Base-by-base conservation (phyloP, 2,329 filamentous ascomycete genomes). In the Cladosporium sp. region DNA sequence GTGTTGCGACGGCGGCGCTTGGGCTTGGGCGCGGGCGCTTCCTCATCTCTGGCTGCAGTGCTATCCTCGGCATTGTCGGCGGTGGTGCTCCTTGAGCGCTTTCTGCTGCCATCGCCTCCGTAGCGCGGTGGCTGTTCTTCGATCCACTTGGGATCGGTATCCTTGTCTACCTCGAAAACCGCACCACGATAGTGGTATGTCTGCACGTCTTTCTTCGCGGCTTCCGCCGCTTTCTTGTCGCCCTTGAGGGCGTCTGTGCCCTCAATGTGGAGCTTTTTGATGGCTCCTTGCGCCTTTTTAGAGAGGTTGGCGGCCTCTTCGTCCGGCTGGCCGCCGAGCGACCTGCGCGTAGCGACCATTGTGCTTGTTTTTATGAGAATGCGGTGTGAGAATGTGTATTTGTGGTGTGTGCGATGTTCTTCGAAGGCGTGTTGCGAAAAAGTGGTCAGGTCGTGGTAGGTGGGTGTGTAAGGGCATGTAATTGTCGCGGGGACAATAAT, bases 141-240 rank as follows among this genome's bases (percentile, higher is more conserved):
- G 16, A 53, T 35, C 51, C 51, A 53, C 7, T 27, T 35, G 12
- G 35, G 18, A 20, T 38, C 32, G 19, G 51, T 53, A n/a, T 45
- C 40, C 22, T 43, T 41, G 30, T 53, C 51, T 35, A 32, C 25
- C 25, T 29, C 47, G 38, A 50, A 53, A 15, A 38, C 40, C 2
- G 51, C 51, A 20, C 51, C 46, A 20, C 47, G 46, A 32, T 50
- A 53, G 33, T 49, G 47, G 42, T 53, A 53, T 16, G 50, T 52
- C 16, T 38, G 20, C n/a, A 39, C 25, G 18, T 29, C 18, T n/a
- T 45, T 19, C 35, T 12, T 43, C 4, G 41, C 36, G 13, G 38
- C 43, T 19, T 45, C 27, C 7, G 36, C 49, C 27, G 33, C 35
- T 19, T 47, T 51, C 7, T 33, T 16, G 11, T 51, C 49, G 41